Conservation (phyloP, 2,329 filamentous ascomycete species). For the Lecanoromycetidae sp. region DNA sequence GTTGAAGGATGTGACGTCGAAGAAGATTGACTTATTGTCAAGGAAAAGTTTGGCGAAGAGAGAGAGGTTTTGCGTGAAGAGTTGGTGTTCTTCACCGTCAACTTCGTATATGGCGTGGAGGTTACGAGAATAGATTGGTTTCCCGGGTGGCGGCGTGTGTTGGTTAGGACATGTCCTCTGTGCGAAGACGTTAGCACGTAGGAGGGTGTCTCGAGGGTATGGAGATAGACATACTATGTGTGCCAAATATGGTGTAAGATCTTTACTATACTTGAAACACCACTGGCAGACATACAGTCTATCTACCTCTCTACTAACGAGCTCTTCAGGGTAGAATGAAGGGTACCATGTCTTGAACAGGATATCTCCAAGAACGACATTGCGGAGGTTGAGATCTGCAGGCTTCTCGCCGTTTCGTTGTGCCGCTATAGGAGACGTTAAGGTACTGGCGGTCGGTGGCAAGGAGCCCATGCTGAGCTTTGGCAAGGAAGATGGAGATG, state of each 20-base stretch:
- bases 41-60: conserved; percentile 96
- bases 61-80: conserved; percentile 90
- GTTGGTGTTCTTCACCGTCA: conserved; percentile 71
- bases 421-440: conserved; percentile 7
- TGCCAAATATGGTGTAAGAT: conserved; percentile 36
- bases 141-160: conserved; percentile 47
- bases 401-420: conserved; percentile 21
- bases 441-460: conserved; percentile 2
- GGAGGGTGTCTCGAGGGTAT: not conserved
- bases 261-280: conserved; percentile 81
- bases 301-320: conserved; percentile 40
- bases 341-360: conserved; percentile 87
- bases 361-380: conserved; percentile 72
- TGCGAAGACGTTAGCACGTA: conserved; percentile 32
- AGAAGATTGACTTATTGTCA: conserved; percentile 96
- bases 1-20: conserved; percentile 86
- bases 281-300: conserved; percentile 75
- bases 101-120: conserved; percentile 85
- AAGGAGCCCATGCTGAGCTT: conserved; percentile 10
- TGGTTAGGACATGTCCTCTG: conserved; percentile 22
- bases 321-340: conserved; percentile 70
- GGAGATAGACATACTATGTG: conserved; percentile 29
- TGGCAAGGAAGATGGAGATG: not conserved
- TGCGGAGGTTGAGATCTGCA: conserved; percentile 66
- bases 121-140: conserved; percentile 63